Evolutionary conservation across 495 filamentous ascomycete species (phyloP), one percentile per base, ranked within the genome.

Genomic region (Aspergillus campestris): DNA sequence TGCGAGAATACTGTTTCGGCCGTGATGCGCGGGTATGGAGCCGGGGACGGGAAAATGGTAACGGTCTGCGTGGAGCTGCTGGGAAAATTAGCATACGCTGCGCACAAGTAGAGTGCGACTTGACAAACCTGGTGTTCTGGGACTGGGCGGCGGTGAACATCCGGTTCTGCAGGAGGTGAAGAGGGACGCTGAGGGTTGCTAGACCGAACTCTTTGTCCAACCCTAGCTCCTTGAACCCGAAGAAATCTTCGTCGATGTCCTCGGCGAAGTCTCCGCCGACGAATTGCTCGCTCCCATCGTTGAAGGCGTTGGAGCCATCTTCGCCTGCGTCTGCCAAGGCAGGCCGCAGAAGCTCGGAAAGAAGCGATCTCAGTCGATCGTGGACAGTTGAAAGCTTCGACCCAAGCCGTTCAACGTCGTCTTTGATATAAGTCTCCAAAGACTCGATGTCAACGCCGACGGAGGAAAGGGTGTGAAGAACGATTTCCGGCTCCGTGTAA

Each of bases 211-310:
- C 92, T 46, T 78, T 81, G 56, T 94, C 91, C 28, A 98, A 73
- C 12, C 92, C 92, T 31, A 97, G 75, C 51, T 94, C 91, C 61
- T 90, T 91, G 77, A 99, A 96, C 8, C 92, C 92, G 52, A 99
- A 97, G 76, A 95, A 99, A 67, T 99, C 92, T 65, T 96, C 92
- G 47, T 87, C 90, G 29, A 97, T 83, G 54, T 97, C 92, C 66
- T 95, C 92, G 1, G 92, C 92, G 60, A 96, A 99, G 58, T 97
- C 91, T 40, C 92, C 92, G 32, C 86, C 86, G 41, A 96, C 80
- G 55, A 99, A 99, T 62, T 97, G 91, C 51, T 99, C 92, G 56
- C 89, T 95, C 47, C 90, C 91, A 57, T 99, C 92, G 47, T 89
- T 82, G 68, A 99, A 99, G 1, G 89, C 86, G 47, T 81, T 83